Evolutionary conservation across 2,329 filamentous ascomycete genomes (phyloP), one percentile per base, ranked within the genome.

Genomic region (Pyrenophora tritici-repentis): DNA sequence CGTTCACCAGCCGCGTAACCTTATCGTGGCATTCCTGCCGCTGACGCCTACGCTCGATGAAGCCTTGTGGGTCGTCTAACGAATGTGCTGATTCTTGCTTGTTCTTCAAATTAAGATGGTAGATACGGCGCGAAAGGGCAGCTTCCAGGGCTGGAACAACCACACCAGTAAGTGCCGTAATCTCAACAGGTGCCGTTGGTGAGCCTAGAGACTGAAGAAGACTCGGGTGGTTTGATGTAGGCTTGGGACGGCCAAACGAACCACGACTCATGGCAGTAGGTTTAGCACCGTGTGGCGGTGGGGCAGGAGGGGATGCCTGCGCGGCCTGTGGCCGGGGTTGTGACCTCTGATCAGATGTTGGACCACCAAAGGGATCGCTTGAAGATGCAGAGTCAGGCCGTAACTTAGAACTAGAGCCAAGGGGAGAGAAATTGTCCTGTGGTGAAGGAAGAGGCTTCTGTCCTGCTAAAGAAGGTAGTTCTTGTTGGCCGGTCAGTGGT

Each of bases 81-180:
- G 81, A 73, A 36, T 74, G 75, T 9, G 62, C 42, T 46, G 66
- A 49, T 60, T 76, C 68, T 67, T 73, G 42, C 36, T 72, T 72
- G 56, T 69, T 72, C 37, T 59, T 60, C 33, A 83, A 79, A 41
- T 81, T 80, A 45, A 87, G 74, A 46, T 82, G 79, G 61, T 83
- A 82, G 20, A 78, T 77, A 45, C 94, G 88, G 43, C 94, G 84
- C 71, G 91, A 90, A 16, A 97, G 84, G 6, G 94, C 91, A 61
- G 94, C 89, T 73, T 96, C 91, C 2, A 99, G 82, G 2, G 94
- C 93, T 0, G 94, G 94, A 56, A 97, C 86, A 32, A 99, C 90
- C 42, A 99, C 93, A 61, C 93, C 90, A 67, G 88, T 90, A 1
- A 97, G 81, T 2, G 92, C 91, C 45, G 95, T 94, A 17, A 96